Evolutionary conservation across 176 grass and related monocot species (phyloP).

Genomic region (Typha latifolia): DNA sequence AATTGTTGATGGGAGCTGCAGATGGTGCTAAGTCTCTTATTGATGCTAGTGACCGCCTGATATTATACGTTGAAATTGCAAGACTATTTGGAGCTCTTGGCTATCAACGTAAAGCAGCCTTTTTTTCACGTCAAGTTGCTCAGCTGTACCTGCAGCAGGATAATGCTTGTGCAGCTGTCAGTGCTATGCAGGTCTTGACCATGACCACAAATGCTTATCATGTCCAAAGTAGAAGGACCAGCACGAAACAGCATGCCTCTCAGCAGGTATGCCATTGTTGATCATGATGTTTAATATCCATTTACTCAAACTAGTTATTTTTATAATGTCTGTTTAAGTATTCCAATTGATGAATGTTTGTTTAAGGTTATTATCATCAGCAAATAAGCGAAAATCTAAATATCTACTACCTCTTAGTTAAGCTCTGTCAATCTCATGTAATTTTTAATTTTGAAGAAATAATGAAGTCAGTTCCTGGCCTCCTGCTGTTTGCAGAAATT

Average conservation of each 20-base stretch:
- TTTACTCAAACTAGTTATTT: neutral
- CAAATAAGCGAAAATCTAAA: too few species aligned
- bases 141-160: constrained; percentile 97
- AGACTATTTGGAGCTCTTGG: constrained; percentile 93
- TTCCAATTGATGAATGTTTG: too few species aligned
- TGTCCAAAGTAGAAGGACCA: constrained; percentile 83
- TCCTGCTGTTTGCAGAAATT: too few species aligned
- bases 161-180: constrained; percentile 78
- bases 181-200: constrained; percentile 93
- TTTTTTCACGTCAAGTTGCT: constrained; percentile 98
- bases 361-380: too few species aligned
- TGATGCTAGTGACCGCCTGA: constrained; percentile 83
- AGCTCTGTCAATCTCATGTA: too few species aligned
- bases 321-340: neutral
- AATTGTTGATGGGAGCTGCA: constrained; percentile 94
- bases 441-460: too few species aligned
- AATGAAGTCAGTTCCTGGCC: too few species aligned
- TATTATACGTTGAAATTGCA: constrained; percentile 93
- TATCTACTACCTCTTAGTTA: too few species aligned
- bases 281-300: neutral
- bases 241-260: constrained; percentile 21
- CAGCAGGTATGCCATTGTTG: constrained; percentile 7
- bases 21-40: constrained; percentile 98
- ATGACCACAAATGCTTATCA: constrained; percentile 84
- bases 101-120: constrained; percentile 89